A percentile compares a stretch with the other conserved stretches of the same genome.
These are phyloP conservation scores for Globisporangium middletonii DNA, from an alignment of 352 stramenopile genomes.

Conservation along the genomic window DNA sequence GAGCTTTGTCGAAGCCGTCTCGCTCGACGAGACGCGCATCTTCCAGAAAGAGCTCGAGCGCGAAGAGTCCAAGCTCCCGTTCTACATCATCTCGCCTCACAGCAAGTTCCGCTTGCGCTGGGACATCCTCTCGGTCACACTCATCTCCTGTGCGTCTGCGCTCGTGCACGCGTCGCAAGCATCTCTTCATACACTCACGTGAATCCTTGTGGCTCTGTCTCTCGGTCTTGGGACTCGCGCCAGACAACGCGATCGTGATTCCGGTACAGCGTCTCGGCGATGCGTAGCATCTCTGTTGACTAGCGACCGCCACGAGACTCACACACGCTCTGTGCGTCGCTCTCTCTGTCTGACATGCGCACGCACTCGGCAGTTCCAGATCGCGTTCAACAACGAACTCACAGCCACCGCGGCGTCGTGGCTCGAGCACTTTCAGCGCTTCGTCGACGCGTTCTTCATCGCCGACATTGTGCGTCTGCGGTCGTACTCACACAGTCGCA, in stretches of 20 bases:
- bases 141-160: constrained; percentile 59
- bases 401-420: constrained; percentile 11
- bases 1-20: constrained; percentile 70
- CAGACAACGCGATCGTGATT: constrained; percentile 75
- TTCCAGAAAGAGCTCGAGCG: constrained; percentile 84
- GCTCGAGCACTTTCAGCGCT: constrained; percentile 50
- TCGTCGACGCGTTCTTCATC: constrained; percentile 70
- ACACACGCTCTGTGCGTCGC: background rate
- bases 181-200: background rate
- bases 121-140: constrained; percentile 59
- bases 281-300: background rate
- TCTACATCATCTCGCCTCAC: constrained; percentile 69
- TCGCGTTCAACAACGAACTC: constrained; percentile 42
- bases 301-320: too few relatives aligned
- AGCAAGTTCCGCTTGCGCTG: constrained; percentile 71
- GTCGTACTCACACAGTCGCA: too few relatives aligned
- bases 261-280: constrained; percentile 19
- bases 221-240: background rate
- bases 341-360: background rate
- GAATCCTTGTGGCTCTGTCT: background rate
- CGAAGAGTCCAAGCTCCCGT: constrained; percentile 75
- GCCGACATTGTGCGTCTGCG: constrained; percentile 47
- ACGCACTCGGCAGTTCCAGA: constrained; percentile 42
- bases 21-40: constrained; percentile 80
- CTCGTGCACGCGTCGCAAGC: background rate